Base-by-base conservation (phyloP, 257 asterid genomes). In the Verbena officinalis region DNA sequence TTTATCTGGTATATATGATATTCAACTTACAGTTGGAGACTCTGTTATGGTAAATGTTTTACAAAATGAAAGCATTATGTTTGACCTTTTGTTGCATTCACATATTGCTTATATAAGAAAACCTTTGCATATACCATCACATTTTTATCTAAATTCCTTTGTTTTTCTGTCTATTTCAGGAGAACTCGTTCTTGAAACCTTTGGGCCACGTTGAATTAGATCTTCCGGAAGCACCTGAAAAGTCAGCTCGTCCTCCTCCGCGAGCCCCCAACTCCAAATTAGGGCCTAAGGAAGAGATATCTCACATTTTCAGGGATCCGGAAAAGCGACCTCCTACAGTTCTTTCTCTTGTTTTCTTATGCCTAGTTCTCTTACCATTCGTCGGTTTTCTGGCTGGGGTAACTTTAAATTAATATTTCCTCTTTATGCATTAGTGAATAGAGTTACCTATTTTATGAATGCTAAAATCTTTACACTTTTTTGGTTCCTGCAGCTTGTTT, bases 321-420 rank as follows among this genome's bases (percentile, higher is more conserved):
- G 98, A 90, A 62, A 90, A 90, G 75, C 82, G 84, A 45, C 96
- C 99, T 55, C 86, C 93, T 39, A 80, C 65, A 59, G 80, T 86
- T 82, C 97, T 94, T 52, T 90, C 96, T 40, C 77, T 83, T 76
- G 81, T 75, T 22, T 94, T 90, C 95, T 75, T 71, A 78, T 97
- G 83, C 59, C 78, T 94, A 27, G 95, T 90, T 76, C 65, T 84
- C 75, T 21, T 90, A 66, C 98, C 99, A 43, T 72, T 94, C 22
- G 3, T 83, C 10, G 99, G 96, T 65, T 88, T 94, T 83, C 73
- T 90, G 81, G 86, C 78, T 78, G 98, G 98, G 95, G 98, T 92
- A 74, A 64, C 62, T 59, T 31, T 64, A 68, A 49, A 49, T 50
- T 49, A 33, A 13, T 56, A 21, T 24, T 46, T 63, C 65, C 8